Evolutionary conservation across 192 early-diverging fungal species (phyloP), one percentile per base, ranked within the genome.

Genomic region (Linnemannia exigua): DNA sequence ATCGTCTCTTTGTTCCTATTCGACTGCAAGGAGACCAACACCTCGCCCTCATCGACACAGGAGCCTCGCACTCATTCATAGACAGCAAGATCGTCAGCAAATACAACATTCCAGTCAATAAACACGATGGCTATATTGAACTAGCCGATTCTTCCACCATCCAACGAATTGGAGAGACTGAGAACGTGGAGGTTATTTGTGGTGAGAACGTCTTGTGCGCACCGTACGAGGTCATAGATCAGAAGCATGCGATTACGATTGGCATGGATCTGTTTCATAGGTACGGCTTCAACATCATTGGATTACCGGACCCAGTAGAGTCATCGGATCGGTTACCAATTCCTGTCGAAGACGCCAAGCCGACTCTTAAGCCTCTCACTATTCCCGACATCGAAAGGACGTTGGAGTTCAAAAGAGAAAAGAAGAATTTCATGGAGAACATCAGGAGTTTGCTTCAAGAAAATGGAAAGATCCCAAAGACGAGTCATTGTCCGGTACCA

Each of bases 11-110:
- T n/a, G n/a, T n/a, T n/a, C n/a, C n/a, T n/a, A n/a, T n/a, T n/a
- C n/a, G 44, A 46, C 44, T 46, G 44, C 44, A 46, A 46, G 44
- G 44, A 46, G 44, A 46, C 44, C 44, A 46, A 46, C 44, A 46
- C 44, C 44, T 46, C n/a, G n/a, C n/a, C n/a, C n/a, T n/a, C n/a
- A n/a, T n/a, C n/a, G n/a, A n/a, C n/a, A n/a, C n/a, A n/a, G n/a
- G n/a, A n/a, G n/a, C 66, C 22, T 67, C 66, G 5, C 66, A 67
- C 33, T 67, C 66, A 67, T 67, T 67, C 33, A 67, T 67, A 33
- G 31, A 35, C 31, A 67, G 28, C 12, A 67, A 67, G 5, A n/a
- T 67, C 22, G 66, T 67, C 28, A n/a, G 31, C 25, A n/a, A 67
- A 67, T 35, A 67, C 66, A 67, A 67, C 33, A 67, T 67, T 14